Evolutionary conservation across 345 rosid genomes (phyloP), one percentile per base, ranked within the genome.

Genomic region (Melaleuca alternifolia): DNA sequence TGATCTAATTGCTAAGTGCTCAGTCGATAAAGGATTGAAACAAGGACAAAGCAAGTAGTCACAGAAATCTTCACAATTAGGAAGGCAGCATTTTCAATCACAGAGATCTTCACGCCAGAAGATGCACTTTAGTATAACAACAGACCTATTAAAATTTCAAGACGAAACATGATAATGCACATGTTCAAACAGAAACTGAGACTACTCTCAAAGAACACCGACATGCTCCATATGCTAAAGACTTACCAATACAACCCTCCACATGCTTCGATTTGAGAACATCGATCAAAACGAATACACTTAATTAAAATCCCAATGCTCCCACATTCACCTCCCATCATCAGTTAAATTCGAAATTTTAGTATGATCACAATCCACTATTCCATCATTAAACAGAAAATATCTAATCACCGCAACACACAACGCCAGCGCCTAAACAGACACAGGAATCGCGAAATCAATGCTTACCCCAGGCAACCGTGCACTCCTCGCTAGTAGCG

Each of bases 401-500:
- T 33, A 65, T 65, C 37, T 6, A 59, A n/a, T n/a, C 6, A n/a
- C 71, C 18, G 18, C 37, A 0, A 59, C 37, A 13, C 65, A 59
- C 33, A 13, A 59, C 13, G 71, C 0, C 10, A 4, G 71, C 0
- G 18, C 71, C 71, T 59, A 59, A 57, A 59, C 71, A 0, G 71
- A n/a, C 71, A 21, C 10, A 82, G 37, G 24, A 82, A 82, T 30
- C 0, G 41, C 10, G 37, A 50, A 82, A 1, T 82, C 11, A 50
- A 28, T 24, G 85, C 50, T 54, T 92, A 97, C 99, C 99, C 98
- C 98, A 96, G 86, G 98, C 99, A 85, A 96, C 99, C 84, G 98
- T 94, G 91, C 99, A 97, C 88, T 97, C 98, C 91, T 96, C 98
- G 83, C 96, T 96, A 11, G 99, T 94, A 26, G 97, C 98, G 33